Base-by-base conservation (phyloP, 2,329 filamentous ascomycete species). In the Curvularia lunata region DNA sequence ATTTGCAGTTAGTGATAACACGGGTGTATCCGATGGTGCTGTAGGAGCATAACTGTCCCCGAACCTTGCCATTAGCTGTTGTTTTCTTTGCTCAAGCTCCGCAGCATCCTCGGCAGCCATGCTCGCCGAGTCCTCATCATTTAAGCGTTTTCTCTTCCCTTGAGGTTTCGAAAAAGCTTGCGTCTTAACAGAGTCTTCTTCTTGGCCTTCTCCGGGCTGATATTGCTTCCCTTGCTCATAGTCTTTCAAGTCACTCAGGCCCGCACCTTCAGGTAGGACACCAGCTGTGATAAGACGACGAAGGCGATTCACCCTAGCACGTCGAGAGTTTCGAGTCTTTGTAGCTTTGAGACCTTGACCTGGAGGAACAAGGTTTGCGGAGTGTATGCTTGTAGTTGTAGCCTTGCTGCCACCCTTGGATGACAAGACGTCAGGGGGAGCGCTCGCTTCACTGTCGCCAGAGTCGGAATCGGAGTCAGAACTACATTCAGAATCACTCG, bases 301-400 rank as follows among this genome's bases (percentile, higher is more conserved):
- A 10, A 89, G 75, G 55, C 78, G 77, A 55, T 82, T 82, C 38
- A 78, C 74, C 51, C 82, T 74, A 54, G 81, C 82, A 40, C 81
- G 80, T 38, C 87, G 80, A 28, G 75, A 67, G 62, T 90, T 90
- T 59, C 86, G 83, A 23, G 76, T 75, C 49, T 81, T 81, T 0
- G 87, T 90, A 18, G 71, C 65, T 21, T 69, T 63, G 30, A 78
- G 79, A 16, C 87, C 87, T 58, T 80, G 52, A 4, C 81, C 80
- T 42, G 85, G 83, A 48, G 81, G 72, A n/a, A 66, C 61, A 13
- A 57, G 56, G 19, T n/a, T 40, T 30, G 37, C 16, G 21, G 54
- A 45, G 3, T 23, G 43, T 41, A 43, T 34, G 16, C 37, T 28
- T 40, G 47, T 46, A 48, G 53, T 10, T 23, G 4, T 30, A 23